These are phyloP conservation scores for Aureobasidium sp. DNA, from an alignment of 2,329 filamentous ascomycete species.

Conservation along the genomic window DNA sequence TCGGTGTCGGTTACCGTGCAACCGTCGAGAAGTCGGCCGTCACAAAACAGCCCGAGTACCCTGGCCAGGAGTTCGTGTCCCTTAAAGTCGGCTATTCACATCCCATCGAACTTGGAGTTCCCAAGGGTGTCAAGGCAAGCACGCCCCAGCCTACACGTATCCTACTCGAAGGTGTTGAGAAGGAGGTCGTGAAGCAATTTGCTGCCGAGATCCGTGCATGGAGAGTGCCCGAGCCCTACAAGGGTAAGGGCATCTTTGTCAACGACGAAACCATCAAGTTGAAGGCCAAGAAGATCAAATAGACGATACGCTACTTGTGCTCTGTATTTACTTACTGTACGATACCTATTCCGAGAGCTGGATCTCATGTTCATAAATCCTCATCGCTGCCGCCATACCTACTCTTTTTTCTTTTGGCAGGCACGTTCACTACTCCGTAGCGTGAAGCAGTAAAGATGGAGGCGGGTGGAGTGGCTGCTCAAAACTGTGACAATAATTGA, in stretches of 20 bases:
- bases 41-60: slow-evolving; percentile 59
- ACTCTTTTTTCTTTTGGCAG: background rate
- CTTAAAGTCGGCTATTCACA: slow-evolving; percentile 96
- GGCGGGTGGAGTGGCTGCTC: background rate
- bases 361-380: slow-evolving; percentile 11
- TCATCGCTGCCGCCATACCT: background rate
- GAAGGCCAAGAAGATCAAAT: slow-evolving; percentile 74
- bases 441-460: background rate
- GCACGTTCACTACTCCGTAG: background rate
- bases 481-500: background rate
- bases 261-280: slow-evolving; percentile 95
- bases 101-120: slow-evolving; percentile 82
- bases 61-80: slow-evolving; percentile 79
- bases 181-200: slow-evolving; percentile 81
- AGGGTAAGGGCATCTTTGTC: slow-evolving; percentile 98
- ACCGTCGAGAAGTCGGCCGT: slow-evolving; percentile 69
- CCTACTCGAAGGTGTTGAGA: slow-evolving; percentile 78
- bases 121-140: slow-evolving; percentile 73
- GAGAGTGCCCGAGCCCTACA: slow-evolving; percentile 93
- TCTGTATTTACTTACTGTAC: slow-evolving; percentile 14
- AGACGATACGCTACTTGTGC: slow-evolving; percentile 15
- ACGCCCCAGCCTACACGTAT: slow-evolving; percentile 87
- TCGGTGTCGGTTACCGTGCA: slow-evolving; percentile 92
- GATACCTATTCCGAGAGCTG: slow-evolving; percentile 7
- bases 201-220: slow-evolving; percentile 81